Evolutionary conservation across 2,329 filamentous ascomycete genomes (phyloP), one percentile per base, ranked within the genome.

Genomic region (Fusarium burgessii): DNA sequence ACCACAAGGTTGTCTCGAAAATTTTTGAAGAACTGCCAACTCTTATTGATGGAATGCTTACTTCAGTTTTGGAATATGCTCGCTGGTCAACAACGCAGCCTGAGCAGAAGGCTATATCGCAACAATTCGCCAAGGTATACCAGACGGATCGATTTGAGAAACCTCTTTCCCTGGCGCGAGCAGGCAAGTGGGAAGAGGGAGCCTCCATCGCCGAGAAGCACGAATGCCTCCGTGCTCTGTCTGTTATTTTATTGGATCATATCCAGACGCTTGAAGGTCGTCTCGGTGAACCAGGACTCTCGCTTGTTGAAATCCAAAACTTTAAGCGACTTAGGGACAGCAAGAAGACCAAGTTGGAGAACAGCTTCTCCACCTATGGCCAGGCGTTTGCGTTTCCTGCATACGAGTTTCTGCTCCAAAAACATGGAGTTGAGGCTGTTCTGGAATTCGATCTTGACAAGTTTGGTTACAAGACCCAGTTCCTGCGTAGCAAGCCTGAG

Each of bases 321-420:
- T 45, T 82, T 20, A 78, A 78, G 56, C 69, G 74, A 7, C 70
- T 84, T 46, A 81, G 82, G 18, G 79, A 82, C 42, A 77, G 80
- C 27, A 83, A 84, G 70, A 85, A 83, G 68, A 81, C 82, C 13
- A 80, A 84, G 40, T 77, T 82, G n/a, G 86, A 87, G 74, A 78
- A 84, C 38, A 85, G 85, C 57, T 92, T 94, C 75, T 84, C 86
- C n/a, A 84, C 82, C 29, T 93, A 92, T 72, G 89, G 89, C 18
- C 84, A 90, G 68, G 82, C 84, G 2, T 94, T 92, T 79, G 90
- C 92, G 6, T 90, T 91, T 73, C 92, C 93, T 1, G 92, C 94
- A 68, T 98, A 97, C 79, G 89, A 93, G 62, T 91, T 91, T 69
- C 86, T 95, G 58, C 91, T 98, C 57, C 85, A 88, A 36, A 87